Conservation (phyloP, 2,329 filamentous ascomycete genomes). For the Macroventuria anomochaeta region DNA sequence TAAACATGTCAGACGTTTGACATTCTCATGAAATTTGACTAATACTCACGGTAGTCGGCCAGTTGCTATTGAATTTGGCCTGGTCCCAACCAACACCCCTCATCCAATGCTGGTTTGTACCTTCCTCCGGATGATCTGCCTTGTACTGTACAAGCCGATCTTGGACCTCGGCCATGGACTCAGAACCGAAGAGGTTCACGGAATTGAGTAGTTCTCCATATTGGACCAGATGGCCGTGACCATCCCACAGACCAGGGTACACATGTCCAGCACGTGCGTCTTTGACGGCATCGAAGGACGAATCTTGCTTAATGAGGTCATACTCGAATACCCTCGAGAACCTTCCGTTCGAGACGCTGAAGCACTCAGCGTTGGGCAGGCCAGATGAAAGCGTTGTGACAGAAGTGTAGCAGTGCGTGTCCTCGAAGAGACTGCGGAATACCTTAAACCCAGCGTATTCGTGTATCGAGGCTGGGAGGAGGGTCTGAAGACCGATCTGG, state of each 20-base stretch:
- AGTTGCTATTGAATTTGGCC: slow-evolving; percentile 63
- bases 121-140: slow-evolving; percentile 57
- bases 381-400: slow-evolving; percentile 53
- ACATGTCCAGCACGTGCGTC: slow-evolving; percentile 58
- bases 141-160: slow-evolving; percentile 61
- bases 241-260: slow-evolving; percentile 73
- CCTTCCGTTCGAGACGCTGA: slow-evolving; percentile 60
- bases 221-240: slow-evolving; percentile 70
- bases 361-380: slow-evolving; percentile 57
- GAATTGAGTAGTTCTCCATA: slow-evolving; percentile 73
- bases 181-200: slow-evolving; percentile 67
- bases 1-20: background rate
- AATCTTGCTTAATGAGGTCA: slow-evolving; percentile 21
- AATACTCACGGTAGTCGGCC: slow-evolving; percentile 59
- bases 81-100: slow-evolving; percentile 76
- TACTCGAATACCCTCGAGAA: slow-evolving; percentile 59
- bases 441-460: slow-evolving; percentile 28
- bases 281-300: slow-evolving; percentile 40
- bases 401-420: slow-evolving; percentile 53
- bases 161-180: slow-evolving; percentile 63
- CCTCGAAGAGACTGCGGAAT: slow-evolving; percentile 33
- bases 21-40: background rate
- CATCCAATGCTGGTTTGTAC: slow-evolving; percentile 65
- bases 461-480: slow-evolving; percentile 25
- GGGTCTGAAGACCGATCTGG: slow-evolving; percentile 30